Evolutionary conservation across 805 yeast genomes (phyloP), one percentile per base, ranked within the genome.

Genomic region (Starmerella bombi): DNA sequence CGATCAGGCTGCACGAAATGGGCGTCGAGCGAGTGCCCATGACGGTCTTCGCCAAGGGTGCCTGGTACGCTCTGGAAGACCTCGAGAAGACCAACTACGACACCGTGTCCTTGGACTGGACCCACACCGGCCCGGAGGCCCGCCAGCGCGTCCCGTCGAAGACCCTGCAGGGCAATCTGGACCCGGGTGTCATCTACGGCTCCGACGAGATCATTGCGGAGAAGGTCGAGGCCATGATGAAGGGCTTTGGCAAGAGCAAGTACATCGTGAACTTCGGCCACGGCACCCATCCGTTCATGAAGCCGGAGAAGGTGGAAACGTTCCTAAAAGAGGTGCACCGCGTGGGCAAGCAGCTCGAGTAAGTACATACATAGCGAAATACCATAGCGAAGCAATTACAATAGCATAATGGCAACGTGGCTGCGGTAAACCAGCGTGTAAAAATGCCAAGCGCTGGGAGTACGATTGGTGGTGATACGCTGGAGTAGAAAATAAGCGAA

Each of bases 281-380:
- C 54, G 98, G 98, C 15, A 91, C 98, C 18, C 96, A 85, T 59
- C 98, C 98, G 18, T 84, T 82, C 63, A 85, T 91, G 94, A 80
- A 83, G 49, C 94, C 97, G 9, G 94, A 81, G 49, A 80, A 80
- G 59, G 73, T 91, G 46, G 76, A 74, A 45, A 82, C 75, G 62
- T 91, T 91, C 64, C 66, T 91, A 56, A 65, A 83, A 60, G 95
- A 84, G 60, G 80, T 91, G 52, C 94, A 84, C 59, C 72, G 86
- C 54, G 59, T 80, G 40, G 94, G 94, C 8, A 40, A 34, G 16
- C 19, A 32, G 31, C 23, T 38, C 20, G 30, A 38, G 27, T 25
- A n/a, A n/a, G n/a, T n/a, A n/a, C n/a, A n/a, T 22, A 17, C 3
- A 7, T 18, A n/a, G 7, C n/a, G n/a, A n/a, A n/a, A n/a, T n/a